Percentiles rank a stretch among this genome's conserved stretches.
These are phyloP conservation scores for Fusarium protoensiforme DNA, from an alignment of 2,329 filamentous ascomycete genomes.

Conservation along the genomic window DNA sequence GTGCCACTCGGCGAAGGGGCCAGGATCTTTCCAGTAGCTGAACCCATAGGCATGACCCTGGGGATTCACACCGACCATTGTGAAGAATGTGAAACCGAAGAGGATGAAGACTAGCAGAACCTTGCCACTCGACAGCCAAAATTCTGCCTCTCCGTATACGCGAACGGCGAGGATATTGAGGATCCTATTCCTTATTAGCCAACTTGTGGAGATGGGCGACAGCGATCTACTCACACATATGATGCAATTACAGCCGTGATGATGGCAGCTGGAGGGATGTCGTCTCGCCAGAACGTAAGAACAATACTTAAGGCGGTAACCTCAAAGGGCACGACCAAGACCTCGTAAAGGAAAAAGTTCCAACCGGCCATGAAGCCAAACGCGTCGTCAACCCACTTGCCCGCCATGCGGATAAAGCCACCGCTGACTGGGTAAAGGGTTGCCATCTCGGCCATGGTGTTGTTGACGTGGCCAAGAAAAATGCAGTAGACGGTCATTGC, in stretches of 20 bases:
- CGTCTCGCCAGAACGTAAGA: background rate
- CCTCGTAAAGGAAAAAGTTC: no score
- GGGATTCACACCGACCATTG: constrained; percentile 2
- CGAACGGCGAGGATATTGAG: background rate
- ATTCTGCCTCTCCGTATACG: constrained; percentile 3
- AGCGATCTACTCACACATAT: background rate
- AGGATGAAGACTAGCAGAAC: background rate
- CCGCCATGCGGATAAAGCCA: constrained; percentile 3
- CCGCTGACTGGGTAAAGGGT: background rate
- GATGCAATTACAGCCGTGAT: background rate
- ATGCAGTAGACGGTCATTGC: background rate
- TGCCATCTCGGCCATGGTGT: constrained; percentile 5
- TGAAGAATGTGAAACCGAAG: constrained; percentile 1
- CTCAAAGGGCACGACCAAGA: background rate
- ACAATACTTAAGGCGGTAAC: background rate
- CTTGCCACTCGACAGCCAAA: background rate
- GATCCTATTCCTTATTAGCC: background rate
- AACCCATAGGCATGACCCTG: background rate
- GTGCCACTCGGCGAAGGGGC: background rate
- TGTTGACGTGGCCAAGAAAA: background rate
- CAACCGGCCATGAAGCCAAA: constrained; percentile 4
- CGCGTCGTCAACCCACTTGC: background rate
- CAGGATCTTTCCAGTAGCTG: background rate
- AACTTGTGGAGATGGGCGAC: background rate
- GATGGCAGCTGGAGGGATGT: background rate